Evolutionary conservation across 805 yeast genomes (phyloP).

Genomic region (Yarrowia osloensis): DNA sequence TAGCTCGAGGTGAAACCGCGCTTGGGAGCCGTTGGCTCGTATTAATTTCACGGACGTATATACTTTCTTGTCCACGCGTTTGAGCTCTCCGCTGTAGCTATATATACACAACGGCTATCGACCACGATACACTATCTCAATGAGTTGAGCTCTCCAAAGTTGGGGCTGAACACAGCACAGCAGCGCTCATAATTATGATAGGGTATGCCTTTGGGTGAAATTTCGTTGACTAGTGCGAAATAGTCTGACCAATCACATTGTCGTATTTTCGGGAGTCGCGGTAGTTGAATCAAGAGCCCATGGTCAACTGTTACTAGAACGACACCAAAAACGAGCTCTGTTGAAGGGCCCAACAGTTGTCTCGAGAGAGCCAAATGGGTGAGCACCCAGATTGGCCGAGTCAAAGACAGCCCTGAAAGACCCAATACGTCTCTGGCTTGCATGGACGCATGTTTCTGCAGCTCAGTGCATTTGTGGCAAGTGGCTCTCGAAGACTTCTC

Average conservation of each 20-base stretch:
- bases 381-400: neutral
- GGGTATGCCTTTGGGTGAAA: too few relatives aligned
- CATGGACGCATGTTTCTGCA: conserved; percentile 1
- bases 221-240: too few relatives aligned
- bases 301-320: neutral
- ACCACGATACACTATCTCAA: too few relatives aligned
- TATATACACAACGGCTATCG: neutral
- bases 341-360: neutral
- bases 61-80: too few relatives aligned
- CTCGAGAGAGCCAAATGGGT: neutral
- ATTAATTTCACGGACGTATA: neutral
- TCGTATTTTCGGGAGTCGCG: too few relatives aligned
- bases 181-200: too few relatives aligned
- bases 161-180: too few relatives aligned
- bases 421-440: neutral
- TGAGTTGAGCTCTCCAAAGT: neutral
- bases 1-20: neutral
- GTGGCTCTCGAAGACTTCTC: neutral
- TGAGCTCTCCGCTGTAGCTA: too few relatives aligned
- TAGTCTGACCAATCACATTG: too few relatives aligned
- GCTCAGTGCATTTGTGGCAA: conserved; percentile 16
- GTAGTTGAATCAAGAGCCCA: too few relatives aligned
- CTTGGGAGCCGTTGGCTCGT: neutral
- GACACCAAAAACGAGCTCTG: neutral
- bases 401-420: neutral